Percentiles rank a stretch among this genome's conserved stretches.
Evolutionary conservation across 2,329 filamentous ascomycete species (phyloP).

Genomic region (Trichoderma asperellum): DNA sequence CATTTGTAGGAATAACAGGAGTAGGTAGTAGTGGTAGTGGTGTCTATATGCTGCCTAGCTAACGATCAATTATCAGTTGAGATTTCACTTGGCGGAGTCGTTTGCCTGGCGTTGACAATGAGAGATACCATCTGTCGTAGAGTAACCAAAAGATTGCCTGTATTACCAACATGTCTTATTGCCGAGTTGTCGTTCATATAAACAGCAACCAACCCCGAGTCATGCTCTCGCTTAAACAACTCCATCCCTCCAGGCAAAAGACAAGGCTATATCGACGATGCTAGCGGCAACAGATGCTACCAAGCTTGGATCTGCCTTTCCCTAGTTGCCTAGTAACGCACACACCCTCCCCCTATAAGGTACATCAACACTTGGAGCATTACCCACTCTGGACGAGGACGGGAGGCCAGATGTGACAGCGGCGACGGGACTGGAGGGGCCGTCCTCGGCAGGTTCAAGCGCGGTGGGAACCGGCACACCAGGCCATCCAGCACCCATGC

Average conservation of each 20-base stretch:
- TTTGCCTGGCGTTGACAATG: background rate
- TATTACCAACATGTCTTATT: background rate
- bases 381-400: background rate
- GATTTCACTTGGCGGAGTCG: background rate
- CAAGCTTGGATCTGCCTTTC: background rate
- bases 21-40: background rate
- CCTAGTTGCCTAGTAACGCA: conserved; percentile 1
- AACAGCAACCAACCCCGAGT: background rate
- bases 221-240: background rate
- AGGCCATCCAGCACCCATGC: background rate
- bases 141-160: background rate
- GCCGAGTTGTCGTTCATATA: background rate
- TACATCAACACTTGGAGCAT: background rate
- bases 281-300: background rate
- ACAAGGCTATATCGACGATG: background rate
- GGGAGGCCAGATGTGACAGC: conserved; percentile 14
- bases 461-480: background rate
- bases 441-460: conserved; percentile 5
- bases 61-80: background rate
- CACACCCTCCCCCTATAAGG: conserved; percentile 4
- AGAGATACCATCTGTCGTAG: background rate
- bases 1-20: background rate
- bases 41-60: background rate
- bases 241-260: background rate
- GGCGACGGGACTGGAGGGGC: conserved; percentile 1